Evolutionary conservation across 139 green algal species (phyloP).

Genomic region (Zygnema cylindricum): DNA sequence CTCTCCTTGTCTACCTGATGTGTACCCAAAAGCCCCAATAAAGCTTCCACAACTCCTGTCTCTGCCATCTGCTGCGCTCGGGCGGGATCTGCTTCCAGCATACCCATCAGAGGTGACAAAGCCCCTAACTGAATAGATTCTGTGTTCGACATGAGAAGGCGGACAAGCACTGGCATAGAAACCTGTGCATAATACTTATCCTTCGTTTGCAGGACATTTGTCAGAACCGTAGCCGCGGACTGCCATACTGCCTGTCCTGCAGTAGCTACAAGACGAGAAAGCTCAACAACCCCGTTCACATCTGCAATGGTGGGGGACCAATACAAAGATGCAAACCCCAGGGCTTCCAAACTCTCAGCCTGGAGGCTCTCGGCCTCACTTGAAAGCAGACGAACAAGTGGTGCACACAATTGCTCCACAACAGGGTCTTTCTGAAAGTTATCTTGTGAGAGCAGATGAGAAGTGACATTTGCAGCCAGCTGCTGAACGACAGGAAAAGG

Average conservation of each 20-base stretch:
- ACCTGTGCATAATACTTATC: slow-evolving; percentile 37
- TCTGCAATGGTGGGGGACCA: slow-evolving; percentile 48
- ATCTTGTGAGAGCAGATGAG: slow-evolving; percentile 40
- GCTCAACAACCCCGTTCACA: slow-evolving; percentile 32
- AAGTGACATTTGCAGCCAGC: slow-evolving; percentile 35
- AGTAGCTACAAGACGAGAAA: slow-evolving; percentile 38
- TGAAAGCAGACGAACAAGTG: slow-evolving; percentile 42
- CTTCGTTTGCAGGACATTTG: slow-evolving; percentile 28
- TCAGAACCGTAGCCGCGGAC: slow-evolving; percentile 42
- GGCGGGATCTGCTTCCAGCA: slow-evolving; percentile 27
- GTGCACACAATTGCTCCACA: not conserved
- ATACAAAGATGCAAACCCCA: not conserved
- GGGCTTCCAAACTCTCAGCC: slow-evolving; percentile 19
- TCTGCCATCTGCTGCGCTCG: slow-evolving; percentile 36
- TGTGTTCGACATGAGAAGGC: slow-evolving; percentile 38
- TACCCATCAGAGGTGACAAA: slow-evolving; percentile 17
- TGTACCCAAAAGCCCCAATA: slow-evolving; percentile 46
- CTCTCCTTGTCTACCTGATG: slow-evolving; percentile 53
- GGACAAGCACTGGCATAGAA: slow-evolving; percentile 44
- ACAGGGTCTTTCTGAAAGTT: slow-evolving; percentile 36
- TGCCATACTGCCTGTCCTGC: slow-evolving; percentile 38
- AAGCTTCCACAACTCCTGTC: slow-evolving; percentile 43
- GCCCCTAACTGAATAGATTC: slow-evolving; percentile 38
- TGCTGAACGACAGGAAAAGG: slow-evolving; percentile 30
- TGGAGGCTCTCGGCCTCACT: slow-evolving; percentile 26